Base-by-base conservation (phyloP, 169 alveolate genomes). In the Eimeria acervulina region DNA sequence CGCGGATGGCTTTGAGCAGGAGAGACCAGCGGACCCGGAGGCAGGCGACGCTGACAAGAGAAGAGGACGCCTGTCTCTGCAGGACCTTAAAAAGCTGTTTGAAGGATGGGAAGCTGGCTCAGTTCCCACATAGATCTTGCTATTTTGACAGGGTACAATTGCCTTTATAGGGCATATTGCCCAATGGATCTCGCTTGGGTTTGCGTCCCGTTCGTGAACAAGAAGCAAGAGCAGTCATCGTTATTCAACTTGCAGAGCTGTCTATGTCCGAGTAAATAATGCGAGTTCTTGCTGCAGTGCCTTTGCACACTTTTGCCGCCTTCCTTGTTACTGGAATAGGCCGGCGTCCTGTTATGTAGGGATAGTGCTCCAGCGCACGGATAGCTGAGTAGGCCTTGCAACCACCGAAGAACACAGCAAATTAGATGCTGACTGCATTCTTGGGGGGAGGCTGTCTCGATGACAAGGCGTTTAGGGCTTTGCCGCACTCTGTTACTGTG, bases 41-140 rank as follows among this genome's bases (percentile, higher is more conserved):
- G 81, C 38, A 59, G 94, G 63, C 76, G 96, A 94, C 47, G 96
- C 87, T 40, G 89, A 94, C 36, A 83, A 47, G 85, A 51, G 66
- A n/a, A 61, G 61, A 51, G 96, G 96, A 10, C 70, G 90, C 13
- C 89, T 94, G 40, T 83, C 96, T 13, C 40, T 94, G 28, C 94
- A 83, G 28, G 96, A 94, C 59, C 91, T 94, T 61, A 94, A 94
- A 28, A 84, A 55, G 63, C 76, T 94, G 40, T 94, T 94, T 63
- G 90, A 78, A 81, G 96, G 96, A n/a, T 94, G 88, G 68, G 96
- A 94, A 26, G 90, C 92, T 2, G 55, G 44, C 33, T 19, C 31
- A 19, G 92, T 33, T 12, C 5, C 78, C 44, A 26, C 92, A 31
- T 47, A 84, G 52, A 38, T 5, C 91, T 17, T 19, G 36, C 52